Evolutionary conservation across 106 monocot species (phyloP).

Genomic region (Allium fistulosum): DNA sequence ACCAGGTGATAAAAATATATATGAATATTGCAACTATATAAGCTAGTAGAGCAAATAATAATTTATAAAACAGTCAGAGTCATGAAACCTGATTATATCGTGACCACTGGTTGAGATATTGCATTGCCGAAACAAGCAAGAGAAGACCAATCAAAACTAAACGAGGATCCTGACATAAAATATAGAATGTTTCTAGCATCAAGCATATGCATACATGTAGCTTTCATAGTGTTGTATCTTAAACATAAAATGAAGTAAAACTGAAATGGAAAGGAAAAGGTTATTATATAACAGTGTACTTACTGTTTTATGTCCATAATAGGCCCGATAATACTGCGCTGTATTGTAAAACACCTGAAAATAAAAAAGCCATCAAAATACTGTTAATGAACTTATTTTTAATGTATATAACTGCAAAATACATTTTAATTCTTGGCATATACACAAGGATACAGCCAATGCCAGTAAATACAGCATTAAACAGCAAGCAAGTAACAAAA

Average conservation of each 20-base stretch:
- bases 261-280: background rate
- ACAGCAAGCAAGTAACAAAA: background rate
- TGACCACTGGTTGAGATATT: constrained; percentile 81
- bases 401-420: background rate
- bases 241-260: constrained; percentile 2
- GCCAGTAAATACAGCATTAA: no score
- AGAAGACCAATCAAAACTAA: constrained; percentile 83
- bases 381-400: background rate
- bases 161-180: constrained; percentile 72
- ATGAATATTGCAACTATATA: background rate
- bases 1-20: background rate
- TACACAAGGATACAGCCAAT: no score
- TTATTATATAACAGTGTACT: background rate
- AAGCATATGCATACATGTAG: no score
- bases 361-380: background rate
- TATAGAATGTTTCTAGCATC: background rate
- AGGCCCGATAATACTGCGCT: constrained; percentile 92
- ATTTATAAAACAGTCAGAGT: background rate
- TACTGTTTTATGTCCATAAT: constrained; percentile 98
- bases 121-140: constrained; percentile 77
- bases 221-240: no score
- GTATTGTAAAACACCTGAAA: constrained; percentile 93
- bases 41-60: background rate
- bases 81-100: constrained; percentile 77
- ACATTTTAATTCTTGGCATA: no score